Base-by-base conservation (phyloP, 2,329 filamentous ascomycete species). In the Thelonectria rubi region DNA sequence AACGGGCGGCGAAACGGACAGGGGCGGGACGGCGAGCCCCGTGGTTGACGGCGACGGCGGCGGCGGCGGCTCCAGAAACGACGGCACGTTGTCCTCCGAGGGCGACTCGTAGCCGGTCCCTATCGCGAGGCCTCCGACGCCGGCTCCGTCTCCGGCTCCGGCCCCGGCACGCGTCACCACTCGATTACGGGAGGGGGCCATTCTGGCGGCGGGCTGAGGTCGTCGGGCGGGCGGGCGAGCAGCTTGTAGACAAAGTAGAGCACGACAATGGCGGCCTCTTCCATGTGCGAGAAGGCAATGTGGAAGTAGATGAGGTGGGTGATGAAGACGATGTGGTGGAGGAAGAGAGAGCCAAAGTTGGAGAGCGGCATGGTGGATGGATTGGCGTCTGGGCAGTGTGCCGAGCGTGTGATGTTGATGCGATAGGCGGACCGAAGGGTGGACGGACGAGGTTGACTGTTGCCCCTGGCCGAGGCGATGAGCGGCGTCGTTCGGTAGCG, bases 261-360 rank as follows among this genome's bases (percentile, higher is more conserved):
- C 21, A 73, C 70, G 47, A 84, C 73, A 24, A 85, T 74, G 10
- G 81, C 63, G 48, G 81, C 75, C 15, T 82, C 80, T 61, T 84
- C 82, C 55, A 82, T 78, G 62, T 81, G 77, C 17, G 81, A 76
- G 60, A 86, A 77, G 58, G 81, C 82, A 63, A 82, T 80, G 69
- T 79, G 80, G 69, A 85, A 81, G 72, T 85, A 84, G 63, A 83
- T 78, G 56, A 86, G 75, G 53, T 83, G 83, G 42, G 81, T 82
- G 65, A 86, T 75, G 70, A 86, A 86, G 68, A 85, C 81, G 55
- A 84, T 75, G 65, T 84, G 77, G 66, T 83, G 77, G 52, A 85
- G 75, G 64, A 85, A 72, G 34, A 84, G 75, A n/a, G 82, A 80
- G 50, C 83, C 83, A 24, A 86, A 71, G 74, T 85, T 81, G 69